Conservation (phyloP, 2,329 filamentous ascomycete species). For the Microcyclospora tardicrescens region DNA sequence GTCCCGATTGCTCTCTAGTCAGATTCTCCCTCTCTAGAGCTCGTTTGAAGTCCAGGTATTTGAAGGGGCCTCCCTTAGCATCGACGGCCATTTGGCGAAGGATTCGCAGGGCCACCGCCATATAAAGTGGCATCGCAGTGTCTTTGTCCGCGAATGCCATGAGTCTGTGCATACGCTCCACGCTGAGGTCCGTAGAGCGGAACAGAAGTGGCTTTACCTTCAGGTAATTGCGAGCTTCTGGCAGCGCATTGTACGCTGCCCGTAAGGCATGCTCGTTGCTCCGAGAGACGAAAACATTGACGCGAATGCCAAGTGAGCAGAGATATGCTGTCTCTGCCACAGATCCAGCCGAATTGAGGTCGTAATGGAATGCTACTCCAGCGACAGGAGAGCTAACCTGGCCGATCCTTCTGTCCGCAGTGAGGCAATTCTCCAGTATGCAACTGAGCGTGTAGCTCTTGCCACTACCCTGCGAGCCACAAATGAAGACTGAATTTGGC, state of each 20-base stretch:
- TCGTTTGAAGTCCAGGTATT: constrained; percentile 38
- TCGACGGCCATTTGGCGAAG: constrained; percentile 43
- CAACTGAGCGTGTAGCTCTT: constrained; percentile 49
- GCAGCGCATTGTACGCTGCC: constrained; percentile 29
- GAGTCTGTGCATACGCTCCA: constrained; percentile 40
- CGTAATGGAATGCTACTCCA: constrained; percentile 47
- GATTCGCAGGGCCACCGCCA: constrained; percentile 41
- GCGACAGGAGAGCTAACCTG: constrained; percentile 40
- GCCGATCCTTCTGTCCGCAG: constrained; percentile 30
- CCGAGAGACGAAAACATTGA: constrained; percentile 40
- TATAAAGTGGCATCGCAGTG: constrained; percentile 41
- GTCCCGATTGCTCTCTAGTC: constrained; percentile 35
- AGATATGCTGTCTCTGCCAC: constrained; percentile 48
- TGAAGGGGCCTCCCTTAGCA: constrained; percentile 26
- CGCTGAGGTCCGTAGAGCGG: constrained; percentile 36
- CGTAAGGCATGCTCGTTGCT: constrained; percentile 34
- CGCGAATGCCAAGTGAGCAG: constrained; percentile 33
- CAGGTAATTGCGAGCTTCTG: constrained; percentile 28
- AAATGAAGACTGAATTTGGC: constrained; percentile 49
- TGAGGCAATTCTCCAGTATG: constrained; percentile 47
- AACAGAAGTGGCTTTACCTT: constrained; percentile 35
- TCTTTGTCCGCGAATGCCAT: constrained; percentile 38
- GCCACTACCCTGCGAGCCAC: constrained; percentile 49
- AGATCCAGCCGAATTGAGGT: constrained; percentile 31
- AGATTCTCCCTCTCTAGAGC: constrained; percentile 29